phyloP scores from a whole-genome alignment of 768 basidiomycete species.

The Russula brevipes region DNA sequence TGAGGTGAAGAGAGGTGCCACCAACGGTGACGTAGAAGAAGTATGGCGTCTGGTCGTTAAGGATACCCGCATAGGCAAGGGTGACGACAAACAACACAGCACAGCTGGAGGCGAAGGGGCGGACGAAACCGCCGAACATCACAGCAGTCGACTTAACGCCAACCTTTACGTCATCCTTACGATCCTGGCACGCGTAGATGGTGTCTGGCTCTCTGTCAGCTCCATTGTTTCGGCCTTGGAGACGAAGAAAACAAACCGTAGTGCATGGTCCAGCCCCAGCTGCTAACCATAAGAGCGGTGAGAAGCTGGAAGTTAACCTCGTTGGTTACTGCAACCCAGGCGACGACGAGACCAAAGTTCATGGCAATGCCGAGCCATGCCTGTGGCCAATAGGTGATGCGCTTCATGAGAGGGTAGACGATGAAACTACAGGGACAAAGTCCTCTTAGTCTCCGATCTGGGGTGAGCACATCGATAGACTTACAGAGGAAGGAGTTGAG shows the following conservation, averaged over 20 bases:
- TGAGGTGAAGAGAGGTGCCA: conserved; percentile 26
- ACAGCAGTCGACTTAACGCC: conserved; percentile 74
- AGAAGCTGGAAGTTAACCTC: conserved; percentile 28
- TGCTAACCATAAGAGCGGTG: conserved; percentile 23
- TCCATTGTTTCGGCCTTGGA: neutral
- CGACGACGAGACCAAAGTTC: conserved; percentile 48
- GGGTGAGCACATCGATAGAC: neutral
- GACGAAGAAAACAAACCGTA: conserved; percentile 32
- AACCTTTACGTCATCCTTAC: conserved; percentile 62
- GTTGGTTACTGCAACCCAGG: conserved; percentile 43
- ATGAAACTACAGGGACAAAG: conserved; percentile 25
- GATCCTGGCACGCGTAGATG: conserved; percentile 76
- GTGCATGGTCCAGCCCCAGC: conserved; percentile 39
- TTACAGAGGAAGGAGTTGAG: conserved; percentile 25
- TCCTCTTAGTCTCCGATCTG: neutral
- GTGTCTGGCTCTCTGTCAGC: conserved; percentile 39
- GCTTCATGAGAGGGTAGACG: conserved; percentile 51
- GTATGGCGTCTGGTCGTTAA: conserved; percentile 31
- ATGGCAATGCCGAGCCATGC: conserved; percentile 51
- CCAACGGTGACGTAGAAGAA: conserved; percentile 26
- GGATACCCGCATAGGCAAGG: conserved; percentile 50
- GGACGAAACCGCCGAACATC: conserved; percentile 59
- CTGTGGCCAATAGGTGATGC: conserved; percentile 57
- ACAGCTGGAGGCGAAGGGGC: conserved; percentile 51
- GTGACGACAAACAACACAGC: conserved; percentile 48